phyloP scores from a whole-genome alignment of 2,329 filamentous ascomycete species.

The Nannizziopsis barbatae region DNA sequence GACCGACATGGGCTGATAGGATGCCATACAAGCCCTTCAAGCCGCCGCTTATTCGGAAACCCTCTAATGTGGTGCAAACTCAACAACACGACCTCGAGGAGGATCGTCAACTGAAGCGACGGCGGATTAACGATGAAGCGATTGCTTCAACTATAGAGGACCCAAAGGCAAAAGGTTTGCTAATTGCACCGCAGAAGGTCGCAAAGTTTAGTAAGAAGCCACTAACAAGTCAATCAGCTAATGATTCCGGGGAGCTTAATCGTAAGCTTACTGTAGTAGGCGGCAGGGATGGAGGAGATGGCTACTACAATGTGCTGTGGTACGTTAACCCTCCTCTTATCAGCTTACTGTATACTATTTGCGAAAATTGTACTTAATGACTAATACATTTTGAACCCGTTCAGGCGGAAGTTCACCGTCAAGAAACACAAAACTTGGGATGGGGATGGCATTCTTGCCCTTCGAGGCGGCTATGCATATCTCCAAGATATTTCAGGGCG shows the following conservation, averaged over 20 bases:
- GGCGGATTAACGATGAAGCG: slow-evolving; percentile 23
- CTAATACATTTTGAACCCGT: background rate
- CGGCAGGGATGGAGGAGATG: slow-evolving; percentile 18
- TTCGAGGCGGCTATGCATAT: slow-evolving; percentile 46
- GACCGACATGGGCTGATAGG: background rate
- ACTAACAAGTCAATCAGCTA: slow-evolving; percentile 20
- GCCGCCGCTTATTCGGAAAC: slow-evolving; percentile 34
- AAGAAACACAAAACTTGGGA: slow-evolving; percentile 74
- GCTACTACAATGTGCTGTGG: slow-evolving; percentile 41
- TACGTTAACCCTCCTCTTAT: slow-evolving; percentile 17
- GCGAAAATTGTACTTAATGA: background rate
- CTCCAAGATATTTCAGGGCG: slow-evolving; percentile 53
- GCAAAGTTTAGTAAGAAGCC: slow-evolving; percentile 20
- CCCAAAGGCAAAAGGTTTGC: slow-evolving; percentile 4
- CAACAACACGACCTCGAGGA: slow-evolving; percentile 6
- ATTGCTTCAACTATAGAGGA: slow-evolving; percentile 8
- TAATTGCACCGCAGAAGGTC: background rate
- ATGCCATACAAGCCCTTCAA: slow-evolving; percentile 33
- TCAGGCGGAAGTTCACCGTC: slow-evolving; percentile 54
- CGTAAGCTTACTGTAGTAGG: slow-evolving; percentile 4
- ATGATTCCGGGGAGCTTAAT: background rate
- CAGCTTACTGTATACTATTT: slow-evolving; percentile 8
- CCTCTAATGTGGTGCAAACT: slow-evolving; percentile 4
- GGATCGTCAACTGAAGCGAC: slow-evolving; percentile 26
- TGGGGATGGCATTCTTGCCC: slow-evolving; percentile 54